Evolutionary conservation across 495 filamentous ascomycete genomes (phyloP), one percentile per base, ranked within the genome.

Genomic region (Penicillium simplicissimum): DNA sequence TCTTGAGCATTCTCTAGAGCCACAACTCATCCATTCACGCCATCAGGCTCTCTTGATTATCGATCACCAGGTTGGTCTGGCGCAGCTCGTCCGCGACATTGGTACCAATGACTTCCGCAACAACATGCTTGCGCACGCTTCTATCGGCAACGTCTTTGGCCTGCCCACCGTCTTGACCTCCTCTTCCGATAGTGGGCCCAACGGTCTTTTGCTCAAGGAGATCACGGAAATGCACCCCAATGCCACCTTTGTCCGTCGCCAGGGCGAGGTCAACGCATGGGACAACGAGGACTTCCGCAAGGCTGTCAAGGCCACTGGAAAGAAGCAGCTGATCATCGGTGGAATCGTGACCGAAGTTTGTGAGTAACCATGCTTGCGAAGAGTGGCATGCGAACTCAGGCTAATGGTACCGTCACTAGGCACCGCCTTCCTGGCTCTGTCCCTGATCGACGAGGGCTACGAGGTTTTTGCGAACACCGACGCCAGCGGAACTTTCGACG

Each of bases 241-340:
- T 34, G 84, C 88, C 10, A 83, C 88, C 3, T 73, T 90, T 17
- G 84, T 93, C 69, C 79, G 76, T 60, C 85, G 90, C 37, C 79
- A 89, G 56, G 90, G 90, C 36, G 89, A 93, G 66, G 90, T 92
- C 63, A 81, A 93, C 63, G 90, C 90, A 4, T 93, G 89, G 90
- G 90, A 93, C 69, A 91, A 91, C 65, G 53, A 78, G 3, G 86
- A 90, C 0, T 91, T 93, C 80, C 81, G 84, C 9, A 77, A 76
- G 4, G 90, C 90, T 17, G 82, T 93, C 52, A 69, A 73, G 38
- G 87, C 87, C 3, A 82, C 86, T 1, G 84, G 84, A 55, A 87
- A 84, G 71, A 87, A 80, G 42, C 90, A 93, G 69, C 75, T 92
- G 60, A 89, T 93, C 69, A 62, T 93, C 1, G 88, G 76, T 14